Percentiles rank a stretch among this genome's conserved stretches.
phyloP scores from a whole-genome alignment of 2,329 filamentous ascomycete species.

The Microsporum audouinii region DNA sequence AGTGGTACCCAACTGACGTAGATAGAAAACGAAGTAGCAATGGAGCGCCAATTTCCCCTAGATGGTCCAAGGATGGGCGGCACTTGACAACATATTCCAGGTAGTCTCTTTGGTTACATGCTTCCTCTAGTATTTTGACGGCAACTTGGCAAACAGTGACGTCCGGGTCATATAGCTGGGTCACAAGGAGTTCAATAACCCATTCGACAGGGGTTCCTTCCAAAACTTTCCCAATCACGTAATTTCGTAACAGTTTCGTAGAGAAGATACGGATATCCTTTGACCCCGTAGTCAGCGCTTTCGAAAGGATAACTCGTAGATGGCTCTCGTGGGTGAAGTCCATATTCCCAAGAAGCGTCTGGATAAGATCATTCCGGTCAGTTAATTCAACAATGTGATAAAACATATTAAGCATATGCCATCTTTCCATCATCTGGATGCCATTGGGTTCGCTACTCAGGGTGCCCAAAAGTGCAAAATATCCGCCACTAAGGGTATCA shows the following conservation, averaged over 20 bases:
- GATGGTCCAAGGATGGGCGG: constrained; percentile 81
- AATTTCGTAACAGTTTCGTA: constrained; percentile 76
- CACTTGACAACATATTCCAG: constrained; percentile 96
- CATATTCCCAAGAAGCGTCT: constrained; percentile 76
- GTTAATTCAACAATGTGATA: constrained; percentile 93
- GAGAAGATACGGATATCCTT: constrained; percentile 85
- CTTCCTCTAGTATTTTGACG: constrained; percentile 93
- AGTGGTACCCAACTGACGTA: constrained; percentile 94
- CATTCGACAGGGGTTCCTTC: constrained; percentile 53
- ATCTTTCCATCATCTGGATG: constrained; percentile 79
- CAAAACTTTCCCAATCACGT: constrained; percentile 53
- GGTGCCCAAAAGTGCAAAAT: constrained; percentile 84
- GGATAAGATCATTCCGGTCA: constrained; percentile 82
- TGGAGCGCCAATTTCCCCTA: constrained; percentile 92
- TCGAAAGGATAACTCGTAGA: constrained; percentile 81
- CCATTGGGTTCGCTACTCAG: constrained; percentile 74
- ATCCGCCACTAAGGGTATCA: constrained; percentile 81
- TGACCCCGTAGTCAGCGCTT: constrained; percentile 80
- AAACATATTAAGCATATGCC: constrained; percentile 99
- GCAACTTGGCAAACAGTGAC: constrained; percentile 93
- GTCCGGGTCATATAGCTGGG: constrained; percentile 92
- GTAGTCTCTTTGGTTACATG: constrained; percentile 82
- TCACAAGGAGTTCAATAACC: constrained; percentile 95
- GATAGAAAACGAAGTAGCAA: constrained; percentile 84
- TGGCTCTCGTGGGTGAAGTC: constrained; percentile 85